Evolutionary conservation across 495 filamentous ascomycete species (phyloP).

Genomic region (Cudoniella acicularis): DNA sequence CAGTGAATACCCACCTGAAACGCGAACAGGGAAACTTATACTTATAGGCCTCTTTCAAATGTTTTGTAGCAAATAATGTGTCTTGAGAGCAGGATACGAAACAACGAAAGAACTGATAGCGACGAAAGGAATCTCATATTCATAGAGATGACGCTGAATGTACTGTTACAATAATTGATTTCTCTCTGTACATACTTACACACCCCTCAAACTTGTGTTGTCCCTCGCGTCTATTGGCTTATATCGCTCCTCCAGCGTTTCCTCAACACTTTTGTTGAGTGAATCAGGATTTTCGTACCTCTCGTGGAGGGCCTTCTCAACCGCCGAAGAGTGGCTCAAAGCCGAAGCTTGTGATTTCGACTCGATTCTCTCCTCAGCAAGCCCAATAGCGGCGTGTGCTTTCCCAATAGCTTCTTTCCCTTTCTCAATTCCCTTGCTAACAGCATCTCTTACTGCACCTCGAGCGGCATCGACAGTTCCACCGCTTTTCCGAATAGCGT

Average conservation of each 20-base stretch:
- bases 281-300: constrained; percentile 37
- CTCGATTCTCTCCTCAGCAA: constrained; percentile 26
- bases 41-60: not conserved
- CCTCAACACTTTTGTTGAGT: constrained; percentile 36
- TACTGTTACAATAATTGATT: not conserved
- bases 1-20: too few species aligned
- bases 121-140: not conserved
- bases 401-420: constrained; percentile 28
- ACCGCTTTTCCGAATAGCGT: constrained; percentile 9
- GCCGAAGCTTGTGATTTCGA: constrained; percentile 16
- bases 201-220: constrained; percentile 31
- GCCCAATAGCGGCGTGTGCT: constrained; percentile 29
- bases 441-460: constrained; percentile 26
- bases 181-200: constrained; percentile 21
- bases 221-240: constrained; percentile 38
- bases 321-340: constrained; percentile 27
- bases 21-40: too few species aligned
- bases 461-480: constrained; percentile 28
- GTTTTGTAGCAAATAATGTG: not conserved
- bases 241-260: constrained; percentile 45
- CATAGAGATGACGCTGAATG: not conserved
- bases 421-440: constrained; percentile 32
- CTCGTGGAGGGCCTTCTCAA: constrained; percentile 44
- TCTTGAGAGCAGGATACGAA: too few species aligned
- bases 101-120: not conserved